Evolutionary conservation across 805 yeast genomes (phyloP), one percentile per base, ranked within the genome.

Genomic region (Torulaspora maleeae): DNA sequence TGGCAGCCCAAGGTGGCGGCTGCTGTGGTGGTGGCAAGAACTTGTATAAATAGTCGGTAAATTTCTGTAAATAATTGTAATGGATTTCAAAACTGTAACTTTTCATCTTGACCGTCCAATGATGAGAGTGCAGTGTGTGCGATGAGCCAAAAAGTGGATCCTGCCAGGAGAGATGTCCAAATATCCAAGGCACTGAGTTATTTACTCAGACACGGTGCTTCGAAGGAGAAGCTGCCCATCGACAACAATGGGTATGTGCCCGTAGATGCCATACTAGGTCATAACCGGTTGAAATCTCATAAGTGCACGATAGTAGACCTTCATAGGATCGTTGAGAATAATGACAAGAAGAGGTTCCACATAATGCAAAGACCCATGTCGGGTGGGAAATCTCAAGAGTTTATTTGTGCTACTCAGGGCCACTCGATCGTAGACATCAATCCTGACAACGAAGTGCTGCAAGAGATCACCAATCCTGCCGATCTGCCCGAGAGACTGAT

Each of bases 401-500:
- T 53, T 28, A 78, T 91, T n/a, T 79, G 97, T 60, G 98, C 99
- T 3, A 82, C 83, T 42, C 99, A 93, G 64, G 99, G 99, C 3
- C 99, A 93, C 63, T 80, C 95, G 0, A 67, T 91, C 4, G 59
- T 63, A 27, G 47, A 55, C 0, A 69, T 80, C 1, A 38, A 40
- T 6, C 64, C 66, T 1, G 69, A 71, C 24, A 74, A 69, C 16
- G 73, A 75, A 12, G 71, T 74, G 24, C 63, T 78, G 24, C 60
- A 43, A 38, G 69, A 59, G 29, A 56, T 80, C 36, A 56, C 57
- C n/a, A 49, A 60, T 15, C 40, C 35, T 1, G 68, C 63, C 0
- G 70, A 74, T 3, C 69, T 79, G 38, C 93, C 86, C 0, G 32
- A 51, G 0, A 60, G 63, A 1, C 74, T 88, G 2, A 80, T 87